Percentiles rank a stretch among this genome's conserved stretches.
These are phyloP conservation scores for Leptodermis oblonga DNA, from an alignment of 257 asterid genomes.

Conservation along the genomic window DNA sequence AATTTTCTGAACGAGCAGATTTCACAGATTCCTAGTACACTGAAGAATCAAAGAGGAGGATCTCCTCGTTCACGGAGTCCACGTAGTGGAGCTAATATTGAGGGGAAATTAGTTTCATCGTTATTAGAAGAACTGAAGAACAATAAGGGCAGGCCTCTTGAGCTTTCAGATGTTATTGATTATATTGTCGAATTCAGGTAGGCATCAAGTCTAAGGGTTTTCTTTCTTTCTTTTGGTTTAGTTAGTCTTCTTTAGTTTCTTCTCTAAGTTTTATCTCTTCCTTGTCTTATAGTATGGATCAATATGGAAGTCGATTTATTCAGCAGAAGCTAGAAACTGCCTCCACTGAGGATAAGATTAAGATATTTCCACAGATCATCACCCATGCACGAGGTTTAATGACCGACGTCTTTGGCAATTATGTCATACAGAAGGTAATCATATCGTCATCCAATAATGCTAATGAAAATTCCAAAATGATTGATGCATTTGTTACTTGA, in stretches of 20 bases:
- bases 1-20: conserved; percentile 42
- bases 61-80: conserved; percentile 32
- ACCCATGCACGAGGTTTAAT: conserved; percentile 70
- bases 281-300: conserved; percentile 63
- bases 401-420: conserved; percentile 88
- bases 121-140: conserved; percentile 60
- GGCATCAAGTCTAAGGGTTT: conserved; percentile 8
- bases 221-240: neutral
- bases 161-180: conserved; percentile 56
- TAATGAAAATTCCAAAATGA: conserved; percentile 7
- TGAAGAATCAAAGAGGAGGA: conserved; percentile 39
- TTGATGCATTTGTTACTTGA: conserved; percentile 13
- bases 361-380: conserved; percentile 57
- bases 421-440: conserved; percentile 83
- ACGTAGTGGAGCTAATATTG: conserved; percentile 32
- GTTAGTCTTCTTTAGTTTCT: conserved; percentile 4
- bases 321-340: conserved; percentile 93
- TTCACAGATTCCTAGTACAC: conserved; percentile 24
- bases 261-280: conserved; percentile 10
- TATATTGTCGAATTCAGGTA: conserved; percentile 85
- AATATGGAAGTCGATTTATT: conserved; percentile 84
- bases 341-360: conserved; percentile 56
- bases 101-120: conserved; percentile 42
- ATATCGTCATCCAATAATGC: neutral
- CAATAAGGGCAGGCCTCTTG: conserved; percentile 57